Base-by-base conservation (phyloP, 163 green algal species). In the Coccomyxa subellipsoidea region DNA sequence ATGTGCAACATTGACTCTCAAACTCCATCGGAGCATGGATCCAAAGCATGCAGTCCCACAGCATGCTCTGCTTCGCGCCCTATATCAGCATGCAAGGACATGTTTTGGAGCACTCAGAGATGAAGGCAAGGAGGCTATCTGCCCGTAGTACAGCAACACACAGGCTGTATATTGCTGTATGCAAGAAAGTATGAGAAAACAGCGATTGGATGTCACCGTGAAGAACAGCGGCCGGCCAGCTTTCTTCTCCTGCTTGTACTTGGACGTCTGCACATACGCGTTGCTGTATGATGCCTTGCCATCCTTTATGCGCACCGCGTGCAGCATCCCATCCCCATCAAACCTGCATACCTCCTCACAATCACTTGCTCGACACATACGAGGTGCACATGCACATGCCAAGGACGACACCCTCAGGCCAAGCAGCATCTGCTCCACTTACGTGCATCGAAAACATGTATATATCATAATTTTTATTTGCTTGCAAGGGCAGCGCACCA, bases 321-420 rank as follows among this genome's bases (percentile, higher is more conserved):
- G 91, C 69, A 92, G 54, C 90, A 94, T 93, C 54, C 90, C 92
- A 80, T 93, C 89, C 4, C 89, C 89, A 81, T 92, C 89, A 88
- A 94, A 92, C 82, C 70, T 77, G 70, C 70, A 39, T 25, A n/a
- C n/a, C n/a, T n/a, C n/a, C n/a, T n/a, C n/a, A n/a, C n/a, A n/a
- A n/a, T n/a, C n/a, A n/a, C n/a, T 77, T 29, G 1, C 70, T 25
- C 31, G 7, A n/a, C 27, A n/a, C 70, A 38, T 38, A 77, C 32
- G 7, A 7, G 40, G 70, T 15, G 15, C 2, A 77, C 29, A 31
- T 77, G 70, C 47, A 59, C 47, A 59, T n/a, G n/a, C n/a, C n/a
- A n/a, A n/a, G n/a, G n/a, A n/a, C n/a, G n/a, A n/a, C n/a, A n/a
- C n/a, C n/a, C n/a, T n/a, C n/a, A n/a, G n/a, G n/a, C n/a, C n/a